A percentile compares a stretch with the other conserved stretches of the same genome.
Evolutionary conservation across 73 alveolate species (phyloP).

Genomic region (Tetrahymena thermophila): DNA sequence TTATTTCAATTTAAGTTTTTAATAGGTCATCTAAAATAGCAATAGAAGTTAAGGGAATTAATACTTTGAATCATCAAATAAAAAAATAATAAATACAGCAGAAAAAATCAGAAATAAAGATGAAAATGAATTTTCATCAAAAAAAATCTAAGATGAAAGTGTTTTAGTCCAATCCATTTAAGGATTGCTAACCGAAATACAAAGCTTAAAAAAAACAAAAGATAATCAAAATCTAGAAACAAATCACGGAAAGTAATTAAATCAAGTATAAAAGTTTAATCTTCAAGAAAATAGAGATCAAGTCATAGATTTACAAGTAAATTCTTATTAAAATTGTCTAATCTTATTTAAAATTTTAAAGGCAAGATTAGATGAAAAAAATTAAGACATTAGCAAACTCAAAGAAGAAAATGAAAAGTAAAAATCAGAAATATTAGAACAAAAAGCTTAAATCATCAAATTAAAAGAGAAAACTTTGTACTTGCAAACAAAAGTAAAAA

Average conservation of each 20-base stretch:
- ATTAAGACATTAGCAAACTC: neutral
- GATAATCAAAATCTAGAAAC: neutral
- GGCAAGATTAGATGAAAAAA: neutral
- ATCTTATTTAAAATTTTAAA: neutral
- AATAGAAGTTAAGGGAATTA: neutral
- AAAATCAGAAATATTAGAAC: neutral
- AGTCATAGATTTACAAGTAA: neutral
- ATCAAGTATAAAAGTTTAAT: neutral
- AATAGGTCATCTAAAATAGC: neutral
- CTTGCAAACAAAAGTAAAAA: neutral
- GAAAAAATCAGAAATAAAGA: neutral
- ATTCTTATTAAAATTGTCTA: too few species aligned
- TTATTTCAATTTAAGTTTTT: too few species aligned
- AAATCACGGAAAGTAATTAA: neutral
- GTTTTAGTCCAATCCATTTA: neutral
- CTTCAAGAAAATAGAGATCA: neutral
- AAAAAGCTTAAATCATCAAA: neutral
- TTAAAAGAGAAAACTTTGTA: neutral
- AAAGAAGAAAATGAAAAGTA: neutral
- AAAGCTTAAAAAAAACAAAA: neutral
- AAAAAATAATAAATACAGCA: neutral
- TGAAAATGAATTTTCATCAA: neutral
- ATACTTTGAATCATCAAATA: neutral
- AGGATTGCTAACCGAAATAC: neutral
- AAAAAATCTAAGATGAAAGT: neutral